Conservation (phyloP, 441 rosid genomes). For the Erodium trifolium region DNA sequence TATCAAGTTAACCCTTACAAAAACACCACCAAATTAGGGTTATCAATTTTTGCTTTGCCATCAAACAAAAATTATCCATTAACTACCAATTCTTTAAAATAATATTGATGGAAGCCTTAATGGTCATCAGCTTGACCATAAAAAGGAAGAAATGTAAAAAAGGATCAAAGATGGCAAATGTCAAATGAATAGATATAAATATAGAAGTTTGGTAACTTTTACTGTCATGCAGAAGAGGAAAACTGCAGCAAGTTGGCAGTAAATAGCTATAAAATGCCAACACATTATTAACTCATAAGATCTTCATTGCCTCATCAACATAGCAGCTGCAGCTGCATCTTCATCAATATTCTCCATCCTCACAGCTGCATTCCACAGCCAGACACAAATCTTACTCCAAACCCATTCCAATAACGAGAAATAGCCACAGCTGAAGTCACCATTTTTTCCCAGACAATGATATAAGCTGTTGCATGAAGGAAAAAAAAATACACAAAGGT, state of each 20-base stretch:
- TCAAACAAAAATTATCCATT: no score
- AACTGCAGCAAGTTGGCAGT: not conserved
- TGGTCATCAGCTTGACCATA: not conserved
- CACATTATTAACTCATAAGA: not conserved
- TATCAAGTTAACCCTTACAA: no score
- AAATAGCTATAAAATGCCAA: not conserved
- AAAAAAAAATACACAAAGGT: conserved; percentile 9
- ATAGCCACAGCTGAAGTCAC: conserved; percentile 4
- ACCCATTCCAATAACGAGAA: not conserved
- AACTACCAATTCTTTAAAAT: no score
- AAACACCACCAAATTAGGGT: no score
- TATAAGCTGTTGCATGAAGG: conserved; percentile 35
- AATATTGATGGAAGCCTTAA: not conserved
- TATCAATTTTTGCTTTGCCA: no score
- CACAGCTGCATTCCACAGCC: not conserved
- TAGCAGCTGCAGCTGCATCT: not conserved
- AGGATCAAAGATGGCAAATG: not conserved
- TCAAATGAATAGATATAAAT: not conserved
- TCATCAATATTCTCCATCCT: not conserved
- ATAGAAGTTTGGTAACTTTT: not conserved
- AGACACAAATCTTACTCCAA: not conserved
- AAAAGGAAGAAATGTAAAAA: not conserved
- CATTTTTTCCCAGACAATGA: conserved; percentile 47
- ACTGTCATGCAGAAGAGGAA: conserved; percentile 1
- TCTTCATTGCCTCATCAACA: not conserved